phyloP scores from a whole-genome alignment of 192 early-diverging fungal species.

The Allomyces macrogynus region DNA sequence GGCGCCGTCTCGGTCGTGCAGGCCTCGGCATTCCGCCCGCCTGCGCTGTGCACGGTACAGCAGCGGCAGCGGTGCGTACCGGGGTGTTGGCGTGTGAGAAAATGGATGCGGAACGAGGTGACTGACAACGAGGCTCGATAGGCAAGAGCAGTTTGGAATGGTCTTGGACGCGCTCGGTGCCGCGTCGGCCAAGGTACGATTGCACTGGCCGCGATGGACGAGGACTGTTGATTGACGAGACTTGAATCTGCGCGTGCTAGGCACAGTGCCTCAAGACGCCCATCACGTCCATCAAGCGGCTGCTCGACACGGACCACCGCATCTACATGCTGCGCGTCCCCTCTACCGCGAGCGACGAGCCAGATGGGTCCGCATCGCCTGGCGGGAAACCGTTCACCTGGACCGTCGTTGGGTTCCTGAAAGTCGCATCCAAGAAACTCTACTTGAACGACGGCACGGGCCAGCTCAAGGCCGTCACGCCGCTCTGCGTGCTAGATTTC shows the following conservation, averaged over 20 bases:
- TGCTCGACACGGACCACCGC: background rate
- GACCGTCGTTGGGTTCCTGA: background rate
- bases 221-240: no score
- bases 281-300: background rate
- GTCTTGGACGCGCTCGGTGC: background rate
- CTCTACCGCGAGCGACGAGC: background rate
- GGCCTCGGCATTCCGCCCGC: background rate
- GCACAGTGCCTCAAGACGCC: background rate
- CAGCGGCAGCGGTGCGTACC: background rate
- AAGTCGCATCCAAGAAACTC: background rate
- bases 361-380: no score
- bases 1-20: background rate
- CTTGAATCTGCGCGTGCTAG: background rate
- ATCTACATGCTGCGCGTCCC: background rate
- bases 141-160: background rate
- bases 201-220: no score
- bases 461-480: conserved; percentile 14
- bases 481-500: conserved; percentile 29
- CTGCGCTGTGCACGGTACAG: background rate
- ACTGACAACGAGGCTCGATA: no score
- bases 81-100: background rate
- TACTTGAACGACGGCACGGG: conserved; percentile 13
- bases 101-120: no score
- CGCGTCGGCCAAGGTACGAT: background rate
- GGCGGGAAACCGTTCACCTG: no score